Percentiles rank a stretch among this genome's conserved stretches.
These are phyloP conservation scores for Thelonectria blattea DNA, from an alignment of 2,329 filamentous ascomycete species.

Conservation along the genomic window DNA sequence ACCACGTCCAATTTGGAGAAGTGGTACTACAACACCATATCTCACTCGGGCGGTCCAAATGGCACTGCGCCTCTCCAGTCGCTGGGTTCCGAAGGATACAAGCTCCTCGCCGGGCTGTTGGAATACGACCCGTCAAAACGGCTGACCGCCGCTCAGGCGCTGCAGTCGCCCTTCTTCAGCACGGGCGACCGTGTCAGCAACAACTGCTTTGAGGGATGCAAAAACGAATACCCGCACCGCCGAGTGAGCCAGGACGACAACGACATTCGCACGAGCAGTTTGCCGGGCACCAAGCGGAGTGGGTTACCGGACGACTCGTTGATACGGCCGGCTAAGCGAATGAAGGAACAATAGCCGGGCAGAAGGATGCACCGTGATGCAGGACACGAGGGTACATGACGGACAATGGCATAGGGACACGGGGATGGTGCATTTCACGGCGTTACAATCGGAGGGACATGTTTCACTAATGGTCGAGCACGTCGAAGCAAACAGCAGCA, in stretches of 20 bases:
- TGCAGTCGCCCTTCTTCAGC: conserved; percentile 90
- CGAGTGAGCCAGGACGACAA: conserved; percentile 95
- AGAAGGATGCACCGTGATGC: neutral
- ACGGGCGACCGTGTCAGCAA: conserved; percentile 74
- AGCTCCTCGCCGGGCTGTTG: conserved; percentile 79
- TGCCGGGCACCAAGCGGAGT: conserved; percentile 90
- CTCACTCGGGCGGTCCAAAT: conserved; percentile 53
- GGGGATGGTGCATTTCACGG: conserved; percentile 19
- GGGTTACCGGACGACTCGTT: conserved; percentile 82
- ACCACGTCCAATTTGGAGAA: conserved; percentile 68
- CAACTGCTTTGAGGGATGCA: conserved; percentile 91
- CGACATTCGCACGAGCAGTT: conserved; percentile 87
- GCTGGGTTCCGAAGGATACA: conserved; percentile 78
- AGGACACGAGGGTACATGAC: neutral
- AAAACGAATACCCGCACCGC: conserved; percentile 86
- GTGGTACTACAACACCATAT: conserved; percentile 78
- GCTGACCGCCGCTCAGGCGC: conserved; percentile 83
- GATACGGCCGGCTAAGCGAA: conserved; percentile 65
- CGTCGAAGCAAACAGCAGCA: neutral
- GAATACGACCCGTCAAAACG: conserved; percentile 93
- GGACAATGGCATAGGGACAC: conserved; percentile 5
- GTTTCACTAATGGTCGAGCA: conserved; percentile 9
- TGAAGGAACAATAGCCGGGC: conserved; percentile 57
- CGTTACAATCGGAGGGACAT: conserved; percentile 22
- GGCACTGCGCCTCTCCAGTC: conserved; percentile 55